Evolutionary conservation across 345 rosid species (phyloP).

Genomic region (Heritiera littoralis): DNA sequence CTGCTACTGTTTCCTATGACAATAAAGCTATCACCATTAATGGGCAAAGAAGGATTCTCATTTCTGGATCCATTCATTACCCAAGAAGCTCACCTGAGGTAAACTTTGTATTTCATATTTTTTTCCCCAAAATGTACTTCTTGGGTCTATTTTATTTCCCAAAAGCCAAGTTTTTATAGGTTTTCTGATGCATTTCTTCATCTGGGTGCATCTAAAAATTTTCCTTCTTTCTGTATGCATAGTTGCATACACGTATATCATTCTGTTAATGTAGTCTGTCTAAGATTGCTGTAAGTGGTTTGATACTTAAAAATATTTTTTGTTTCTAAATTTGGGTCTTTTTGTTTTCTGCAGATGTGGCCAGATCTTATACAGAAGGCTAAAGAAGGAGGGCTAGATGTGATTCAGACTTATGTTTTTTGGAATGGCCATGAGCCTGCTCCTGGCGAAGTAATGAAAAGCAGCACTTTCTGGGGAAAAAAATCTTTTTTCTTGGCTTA

Average conservation of each 20-base stretch:
- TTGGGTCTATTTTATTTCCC: constrained; percentile 17
- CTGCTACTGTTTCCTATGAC: constrained; percentile 80
- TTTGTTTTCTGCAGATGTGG: constrained; percentile 77
- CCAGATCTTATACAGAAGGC: constrained; percentile 96
- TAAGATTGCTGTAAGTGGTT: background rate
- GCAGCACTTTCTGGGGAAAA: background rate
- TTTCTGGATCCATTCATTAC: constrained; percentile 97
- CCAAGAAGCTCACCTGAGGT: constrained; percentile 99
- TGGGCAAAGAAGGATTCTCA: constrained; percentile 86
- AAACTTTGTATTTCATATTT: constrained; percentile 7
- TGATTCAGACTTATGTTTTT: constrained; percentile 94
- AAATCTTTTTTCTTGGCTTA: background rate
- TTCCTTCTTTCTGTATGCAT: background rate
- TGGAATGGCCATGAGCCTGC: constrained; percentile 99
- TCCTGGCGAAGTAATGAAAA: constrained; percentile 65
- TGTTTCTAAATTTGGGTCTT: background rate
- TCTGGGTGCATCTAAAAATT: constrained; percentile 23
- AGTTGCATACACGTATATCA: background rate
- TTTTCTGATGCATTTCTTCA: constrained; percentile 13
- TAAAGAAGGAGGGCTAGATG: constrained; percentile 93
- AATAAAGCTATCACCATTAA: constrained; percentile 70
- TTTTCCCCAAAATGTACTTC: constrained; percentile 32
- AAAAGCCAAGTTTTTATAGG: background rate
- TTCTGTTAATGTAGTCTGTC: background rate
- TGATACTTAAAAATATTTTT: constrained; percentile 11